phyloP scores from a whole-genome alignment of 2,329 filamentous ascomycete species.

The Diaporthe sp. region DNA sequence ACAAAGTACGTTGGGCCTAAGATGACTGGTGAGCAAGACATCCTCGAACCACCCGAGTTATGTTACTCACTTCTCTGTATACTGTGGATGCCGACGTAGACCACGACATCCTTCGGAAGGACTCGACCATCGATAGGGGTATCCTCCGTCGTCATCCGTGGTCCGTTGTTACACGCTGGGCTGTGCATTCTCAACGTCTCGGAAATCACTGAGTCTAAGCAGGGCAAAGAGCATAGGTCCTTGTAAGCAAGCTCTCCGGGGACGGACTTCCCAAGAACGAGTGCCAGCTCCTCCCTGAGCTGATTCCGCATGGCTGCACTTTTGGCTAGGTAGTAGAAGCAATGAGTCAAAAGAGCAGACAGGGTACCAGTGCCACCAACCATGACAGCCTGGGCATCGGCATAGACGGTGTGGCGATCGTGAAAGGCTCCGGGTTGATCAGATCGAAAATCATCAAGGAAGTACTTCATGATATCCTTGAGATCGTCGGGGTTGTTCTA shows the following conservation, averaged over 20 bases:
- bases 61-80: conserved; percentile 1
- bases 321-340: conserved; percentile 4
- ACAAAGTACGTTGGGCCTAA: neutral
- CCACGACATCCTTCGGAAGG: neutral
- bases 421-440: neutral
- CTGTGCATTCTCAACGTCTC: conserved; percentile 15
- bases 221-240: neutral
- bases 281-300: neutral
- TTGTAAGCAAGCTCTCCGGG: conserved; percentile 2
- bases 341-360: neutral
- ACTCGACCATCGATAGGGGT: neutral
- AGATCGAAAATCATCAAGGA: neutral
- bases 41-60: neutral
- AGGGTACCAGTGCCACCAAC: conserved; percentile 1
- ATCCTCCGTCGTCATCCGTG: neutral
- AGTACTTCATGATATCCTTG: neutral
- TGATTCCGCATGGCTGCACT: neutral
- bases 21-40: neutral
- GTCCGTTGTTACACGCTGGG: neutral
- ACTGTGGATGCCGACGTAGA: conserved; percentile 11
- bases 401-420: neutral
- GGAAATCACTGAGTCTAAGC: neutral
- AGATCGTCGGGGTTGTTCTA: neutral
- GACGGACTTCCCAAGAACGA: neutral
- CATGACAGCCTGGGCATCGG: neutral